These are phyloP conservation scores for Pyrrhoderma lamaoense DNA, from an alignment of 1,284 basidiomycete genomes.

Conservation along the genomic window DNA sequence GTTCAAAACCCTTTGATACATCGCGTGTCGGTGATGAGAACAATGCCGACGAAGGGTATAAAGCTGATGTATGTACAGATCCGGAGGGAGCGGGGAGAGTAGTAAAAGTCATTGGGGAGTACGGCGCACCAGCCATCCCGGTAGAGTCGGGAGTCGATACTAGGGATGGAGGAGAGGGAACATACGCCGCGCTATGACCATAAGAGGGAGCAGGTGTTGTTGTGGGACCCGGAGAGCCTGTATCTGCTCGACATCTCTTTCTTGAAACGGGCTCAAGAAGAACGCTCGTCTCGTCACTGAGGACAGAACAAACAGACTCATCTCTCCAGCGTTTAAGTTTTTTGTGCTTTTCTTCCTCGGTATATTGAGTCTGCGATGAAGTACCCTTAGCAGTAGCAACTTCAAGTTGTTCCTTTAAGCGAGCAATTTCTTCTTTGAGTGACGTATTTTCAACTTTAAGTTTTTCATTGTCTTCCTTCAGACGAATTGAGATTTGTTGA, in stretches of 20 bases:
- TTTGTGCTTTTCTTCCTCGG: background rate
- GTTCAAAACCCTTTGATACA: conserved; percentile 8
- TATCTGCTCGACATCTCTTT: conserved; percentile 38
- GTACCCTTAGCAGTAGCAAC: conserved; percentile 26
- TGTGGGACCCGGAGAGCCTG: conserved; percentile 25
- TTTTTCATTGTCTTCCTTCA: conserved; percentile 81
- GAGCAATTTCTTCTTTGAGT: conserved; percentile 54
- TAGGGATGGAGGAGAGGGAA: conserved; percentile 34
- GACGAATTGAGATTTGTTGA: conserved; percentile 76
- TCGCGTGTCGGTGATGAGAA: background rate
- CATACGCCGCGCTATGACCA: conserved; percentile 17
- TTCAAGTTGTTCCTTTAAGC: conserved; percentile 41
- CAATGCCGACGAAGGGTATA: conserved; percentile 20
- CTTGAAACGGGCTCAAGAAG: conserved; percentile 31
- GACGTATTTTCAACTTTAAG: conserved; percentile 57
- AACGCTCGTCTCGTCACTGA: conserved; percentile 19
- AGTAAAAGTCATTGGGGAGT: conserved; percentile 36
- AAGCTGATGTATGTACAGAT: conserved; percentile 28
- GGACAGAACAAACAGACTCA: conserved; percentile 31
- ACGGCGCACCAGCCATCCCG: conserved; percentile 37
- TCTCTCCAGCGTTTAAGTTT: conserved; percentile 52
- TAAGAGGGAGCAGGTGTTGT: conserved; percentile 20
- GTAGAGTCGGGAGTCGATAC: conserved; percentile 48
- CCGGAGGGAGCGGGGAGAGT: conserved; percentile 27
- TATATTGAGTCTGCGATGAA: background rate